Base-by-base conservation (phyloP, 2,329 filamentous ascomycete species). In the Lecanicillium sp. region DNA sequence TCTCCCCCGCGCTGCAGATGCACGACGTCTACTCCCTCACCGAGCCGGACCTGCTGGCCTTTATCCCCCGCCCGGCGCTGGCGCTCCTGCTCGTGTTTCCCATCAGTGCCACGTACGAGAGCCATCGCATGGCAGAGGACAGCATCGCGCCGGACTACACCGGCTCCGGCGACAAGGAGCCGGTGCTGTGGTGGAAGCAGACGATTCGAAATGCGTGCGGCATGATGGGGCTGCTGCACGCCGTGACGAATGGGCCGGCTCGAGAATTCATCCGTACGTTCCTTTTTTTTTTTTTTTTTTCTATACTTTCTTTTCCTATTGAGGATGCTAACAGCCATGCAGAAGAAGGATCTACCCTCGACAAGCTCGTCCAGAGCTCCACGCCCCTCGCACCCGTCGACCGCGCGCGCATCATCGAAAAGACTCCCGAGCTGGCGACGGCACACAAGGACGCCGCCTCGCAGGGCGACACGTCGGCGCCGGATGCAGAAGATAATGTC, bases 151-250 rank as follows among this genome's bases (percentile, higher is more conserved):
- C 65, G 3, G 75, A 79, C 29, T 95, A 95, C 65, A 57, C 59
- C 0, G 84, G 82, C 31, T 71, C 68, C 14, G 88, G 88, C 2
- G 63, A 72, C 1, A 55, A 53, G 0, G 87, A 96, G 55, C 81
- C 86, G 5, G 86, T 96, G 0, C 55, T 94, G 7, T 98, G 90
- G 92, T 97, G 89, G 72, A 84, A 79, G 50, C 90, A 97, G 66
- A 97, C 89, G 0, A 96, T 97, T 52, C 77, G 84, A 44, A 94
- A 97, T 58, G 87, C 90, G 1, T 97, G 90, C 59, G 90, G 90
- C 0, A 66, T 95, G 32, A 95, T 96, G 68, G 92, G 85, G 0
- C 63, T 97, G 19, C 59, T 97, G 33, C 92, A 97, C 57, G 84
- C 82, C 14, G 77, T 87, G 0, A 72, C 73, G 33, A 98, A 97